Evolutionary conservation across 2,329 filamentous ascomycete species (phyloP), one percentile per base, ranked within the genome.

Genomic region (Neofusicoccum ribis): DNA sequence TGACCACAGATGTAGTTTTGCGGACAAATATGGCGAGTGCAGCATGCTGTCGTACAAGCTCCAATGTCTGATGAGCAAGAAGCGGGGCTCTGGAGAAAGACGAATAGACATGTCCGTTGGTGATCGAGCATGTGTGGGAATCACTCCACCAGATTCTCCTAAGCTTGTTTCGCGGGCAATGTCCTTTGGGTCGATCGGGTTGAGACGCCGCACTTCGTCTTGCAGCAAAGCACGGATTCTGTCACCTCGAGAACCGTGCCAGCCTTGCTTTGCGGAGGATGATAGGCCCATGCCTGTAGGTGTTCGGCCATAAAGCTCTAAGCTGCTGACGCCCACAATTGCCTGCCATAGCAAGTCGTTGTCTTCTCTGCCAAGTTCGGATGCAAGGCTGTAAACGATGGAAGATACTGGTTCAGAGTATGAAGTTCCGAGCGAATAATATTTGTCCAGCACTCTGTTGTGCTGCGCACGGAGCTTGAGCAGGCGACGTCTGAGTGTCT

Each of bases 21-120:
- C 92, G 66, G 96, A 94, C 4, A 99, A 86, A 73, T 97, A 98
- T 0, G 94, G 93, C 0, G 93, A 97, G 76, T 99, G 95, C 12
- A 98, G 85, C 95, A 99, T 98, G 76, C 93, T 97, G 73, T 99
- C 95, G 77, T 98, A 98, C 14, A 99, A 83, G 70, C 92, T 97
- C 95, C 95, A 99, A 76, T 99, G 95, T 39, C 95, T 85, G 62
- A 98, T 91, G 0, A 99, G 86, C 31, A 98, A 85, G 70, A 99
- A 97, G 46, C 91, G 90, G 9, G 95, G 96, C 74, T 99, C 95
- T 0, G 95, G 95, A 0, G 93, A 97, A 44, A 99, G 82, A 23
- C 93, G 89, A 70, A 99, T 98, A 59, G 92, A 91, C 9, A 88
- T 96, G 77, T 99, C 95, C 63, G 93, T 94, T 5, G 95, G 92